Conservation (phyloP, 208 protist species). For the Trichomonas vaginalis region DNA sequence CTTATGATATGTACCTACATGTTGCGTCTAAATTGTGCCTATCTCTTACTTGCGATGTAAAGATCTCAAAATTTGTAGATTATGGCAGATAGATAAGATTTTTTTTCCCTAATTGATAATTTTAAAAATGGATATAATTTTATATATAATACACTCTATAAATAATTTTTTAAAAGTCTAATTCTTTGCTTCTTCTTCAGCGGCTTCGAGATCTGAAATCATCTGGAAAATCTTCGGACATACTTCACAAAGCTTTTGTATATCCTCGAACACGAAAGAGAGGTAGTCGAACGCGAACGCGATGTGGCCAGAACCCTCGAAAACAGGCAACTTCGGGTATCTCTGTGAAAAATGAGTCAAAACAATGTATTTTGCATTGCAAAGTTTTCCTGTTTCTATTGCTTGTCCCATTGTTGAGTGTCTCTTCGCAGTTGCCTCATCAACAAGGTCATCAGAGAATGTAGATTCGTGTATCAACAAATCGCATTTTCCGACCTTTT, state of each 20-base stretch:
- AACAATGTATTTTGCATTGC: neutral
- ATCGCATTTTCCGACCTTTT: neutral
- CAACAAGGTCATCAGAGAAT: neutral
- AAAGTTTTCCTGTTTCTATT: neutral
- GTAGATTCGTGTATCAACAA: neutral
- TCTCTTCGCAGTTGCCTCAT: neutral
- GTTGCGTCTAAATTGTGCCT: no score
- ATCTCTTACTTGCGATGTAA: no score
- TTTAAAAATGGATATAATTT: no score
- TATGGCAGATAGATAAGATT: no score
- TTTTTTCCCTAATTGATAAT: no score
- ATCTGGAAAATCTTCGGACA: neutral
- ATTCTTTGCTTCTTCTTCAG: no score
- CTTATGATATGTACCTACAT: no score
- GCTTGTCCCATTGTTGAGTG: neutral
- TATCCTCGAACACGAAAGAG: neutral
- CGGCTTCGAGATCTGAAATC: no score
- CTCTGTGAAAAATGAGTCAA: neutral
- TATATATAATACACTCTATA: no score
- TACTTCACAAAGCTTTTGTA: neutral
- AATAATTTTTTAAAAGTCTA: no score
- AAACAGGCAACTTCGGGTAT: neutral
- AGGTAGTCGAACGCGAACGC: neutral
- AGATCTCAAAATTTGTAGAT: no score
- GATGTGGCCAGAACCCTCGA: neutral